Base-by-base conservation (phyloP, 1,139 yeast genomes). In the Saccharomyces hybrid region DNA sequence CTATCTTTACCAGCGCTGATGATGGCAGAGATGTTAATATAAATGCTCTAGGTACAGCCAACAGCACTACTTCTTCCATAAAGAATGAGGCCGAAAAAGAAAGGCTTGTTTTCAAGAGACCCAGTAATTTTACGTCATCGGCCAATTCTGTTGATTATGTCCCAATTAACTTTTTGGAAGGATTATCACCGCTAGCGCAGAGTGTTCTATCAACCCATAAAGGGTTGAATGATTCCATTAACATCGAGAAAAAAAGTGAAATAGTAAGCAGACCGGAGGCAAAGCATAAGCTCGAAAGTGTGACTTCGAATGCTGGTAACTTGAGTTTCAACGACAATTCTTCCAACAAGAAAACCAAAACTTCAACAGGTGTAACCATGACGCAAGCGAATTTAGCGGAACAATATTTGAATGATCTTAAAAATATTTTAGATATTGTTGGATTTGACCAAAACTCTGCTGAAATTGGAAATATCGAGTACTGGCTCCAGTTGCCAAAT, bases 361-460 rank as follows among this genome's bases (percentile, higher is more conserved):
- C 55, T n/a, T 55, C 60, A 5, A 51, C 60, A 2, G 59, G 58
- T 29, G 57, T 63, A 9, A 49, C 65, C 3, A 53, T 66, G 27
- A 67, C 61, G 49, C 61, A 60, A 26, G 47, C 54, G 8, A 55
- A 59, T 29, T 29, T 65, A 25, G 62, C 62, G 3, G 48, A 54
- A 2, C 64, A 63, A 49, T 61, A 64, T 50, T 16, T 66, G 6
- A 56, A 55, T 23, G 65, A 63, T 31, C 54, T 67, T 3, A 50
- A 49, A 25, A 29, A 48, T 2, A 5, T 61, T 19, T 6, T 60
- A 31, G 48, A 52, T 2, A 47, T 47, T 25, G 49, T 60, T 16
- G 58, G 56, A 2, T 42, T 44, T 19, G 57, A 54, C 46, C 56
- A 54, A 11, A n/a, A 23, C 25, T 28, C 46, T n/a, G 41, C 47